phyloP scores from a whole-genome alignment of 75 land plant genomes.

The Gnetum montanum region DNA sequence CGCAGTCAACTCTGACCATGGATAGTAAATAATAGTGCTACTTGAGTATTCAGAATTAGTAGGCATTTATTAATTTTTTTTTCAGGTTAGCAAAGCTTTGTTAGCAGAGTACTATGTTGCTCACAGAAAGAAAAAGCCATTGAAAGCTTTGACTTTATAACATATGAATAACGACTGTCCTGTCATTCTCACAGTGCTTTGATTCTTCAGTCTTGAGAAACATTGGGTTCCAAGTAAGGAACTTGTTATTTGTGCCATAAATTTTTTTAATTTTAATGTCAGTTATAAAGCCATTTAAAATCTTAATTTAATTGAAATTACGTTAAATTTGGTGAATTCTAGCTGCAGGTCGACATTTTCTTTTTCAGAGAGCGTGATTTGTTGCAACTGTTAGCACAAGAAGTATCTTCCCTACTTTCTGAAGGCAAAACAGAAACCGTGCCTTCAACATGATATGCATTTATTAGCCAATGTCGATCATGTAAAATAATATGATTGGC shows the following conservation, averaged over 20 bases:
- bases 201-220: constrained; percentile 31
- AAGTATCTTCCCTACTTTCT: constrained; percentile 36
- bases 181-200: constrained; percentile 42
- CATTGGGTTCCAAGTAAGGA: constrained; percentile 48
- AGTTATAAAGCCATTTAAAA: too few species aligned
- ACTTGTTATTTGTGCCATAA: background rate
- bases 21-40: too few species aligned
- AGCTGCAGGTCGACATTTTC: constrained; percentile 58
- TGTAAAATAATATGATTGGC: too few species aligned
- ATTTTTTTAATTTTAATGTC: background rate
- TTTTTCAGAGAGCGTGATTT: constrained; percentile 78
- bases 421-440: constrained; percentile 48
- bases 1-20: too few species aligned
- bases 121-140: constrained; percentile 47
- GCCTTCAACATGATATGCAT: constrained; percentile 48
- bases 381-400: constrained; percentile 48
- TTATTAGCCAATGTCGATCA: too few species aligned
- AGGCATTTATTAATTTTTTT: background rate
- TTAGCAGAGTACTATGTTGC: constrained; percentile 43
- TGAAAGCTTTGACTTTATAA: constrained; percentile 67
- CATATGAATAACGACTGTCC: constrained; percentile 73
- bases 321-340: too few species aligned
- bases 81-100: constrained; percentile 85
- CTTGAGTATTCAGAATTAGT: too few species aligned
- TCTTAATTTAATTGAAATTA: too few species aligned